These are phyloP conservation scores for Curvularia sp. DNA, from an alignment of 2,329 filamentous ascomycete genomes.

Conservation along the genomic window DNA sequence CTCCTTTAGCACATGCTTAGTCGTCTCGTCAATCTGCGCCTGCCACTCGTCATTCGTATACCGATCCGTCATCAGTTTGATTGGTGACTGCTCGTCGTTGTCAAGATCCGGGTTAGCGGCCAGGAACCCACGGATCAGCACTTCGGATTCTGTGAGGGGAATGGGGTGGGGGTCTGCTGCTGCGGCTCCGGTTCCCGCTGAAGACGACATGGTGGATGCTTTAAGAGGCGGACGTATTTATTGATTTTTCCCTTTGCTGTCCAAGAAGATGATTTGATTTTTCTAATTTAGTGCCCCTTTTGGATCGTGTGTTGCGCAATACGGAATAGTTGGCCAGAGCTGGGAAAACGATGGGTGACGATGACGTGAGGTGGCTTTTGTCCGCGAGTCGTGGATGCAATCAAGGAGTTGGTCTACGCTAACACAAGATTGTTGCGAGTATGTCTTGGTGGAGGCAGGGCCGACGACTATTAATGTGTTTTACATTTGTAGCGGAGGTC, in stretches of 20 bases:
- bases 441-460: not conserved
- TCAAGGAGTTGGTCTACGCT: constrained; percentile 4
- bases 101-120: constrained; percentile 42
- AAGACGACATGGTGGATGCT: constrained; percentile 15
- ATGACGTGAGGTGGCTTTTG: constrained; percentile 22
- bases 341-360: constrained; percentile 12
- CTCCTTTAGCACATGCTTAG: constrained; percentile 38
- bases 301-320: constrained; percentile 5
- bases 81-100: constrained; percentile 32
- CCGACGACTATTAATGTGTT: constrained; percentile 17
- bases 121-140: constrained; percentile 44
- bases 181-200: constrained; percentile 10
- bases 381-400: constrained; percentile 12
- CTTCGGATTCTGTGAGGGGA: constrained; percentile 44
- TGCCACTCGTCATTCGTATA: constrained; percentile 57
- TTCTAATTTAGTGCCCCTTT: constrained; percentile 11
- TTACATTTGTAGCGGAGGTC: constrained; percentile 37
- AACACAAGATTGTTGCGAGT: not conserved
- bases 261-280: constrained; percentile 7
- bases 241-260: not conserved
- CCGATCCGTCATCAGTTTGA: constrained; percentile 50
- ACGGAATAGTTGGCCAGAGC: constrained; percentile 10
- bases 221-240: constrained; percentile 7
- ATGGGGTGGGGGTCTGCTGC: constrained; percentile 30
- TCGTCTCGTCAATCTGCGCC: constrained; percentile 50